Conservation (phyloP, 1,139 yeast genomes). For the Scheffersomyces parashehatae region DNA sequence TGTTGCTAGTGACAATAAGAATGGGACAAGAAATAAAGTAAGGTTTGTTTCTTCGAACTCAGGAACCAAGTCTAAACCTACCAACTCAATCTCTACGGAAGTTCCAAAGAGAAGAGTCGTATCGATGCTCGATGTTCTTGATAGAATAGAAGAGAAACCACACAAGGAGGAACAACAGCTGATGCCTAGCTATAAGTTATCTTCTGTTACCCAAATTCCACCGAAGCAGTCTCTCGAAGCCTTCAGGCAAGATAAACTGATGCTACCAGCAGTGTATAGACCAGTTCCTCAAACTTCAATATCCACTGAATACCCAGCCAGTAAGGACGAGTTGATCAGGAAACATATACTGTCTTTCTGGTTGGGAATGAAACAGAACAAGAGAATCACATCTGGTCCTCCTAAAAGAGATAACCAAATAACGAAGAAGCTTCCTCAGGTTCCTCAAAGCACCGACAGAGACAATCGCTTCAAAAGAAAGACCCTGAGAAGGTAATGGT, state of each 20-base stretch:
- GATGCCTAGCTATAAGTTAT: too few relatives aligned
- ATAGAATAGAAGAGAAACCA: too few relatives aligned
- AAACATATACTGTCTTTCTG: background rate
- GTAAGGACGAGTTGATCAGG: slow-evolving; percentile 1
- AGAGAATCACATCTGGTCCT: background rate
- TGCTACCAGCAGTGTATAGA: too few relatives aligned
- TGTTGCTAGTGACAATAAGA: background rate
- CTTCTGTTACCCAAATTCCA: slow-evolving; percentile 1
- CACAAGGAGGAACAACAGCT: too few relatives aligned
- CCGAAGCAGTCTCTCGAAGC: background rate
- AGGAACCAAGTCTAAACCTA: too few relatives aligned
- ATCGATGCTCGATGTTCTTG: too few relatives aligned
- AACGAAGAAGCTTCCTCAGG: slow-evolving; percentile 2
- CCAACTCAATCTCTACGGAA: too few relatives aligned
- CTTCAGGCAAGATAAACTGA: too few relatives aligned
- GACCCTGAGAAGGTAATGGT: background rate
- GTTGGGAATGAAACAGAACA: background rate
- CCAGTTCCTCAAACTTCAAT: background rate
- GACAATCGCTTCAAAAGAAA: slow-evolving; percentile 2
- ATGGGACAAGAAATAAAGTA: too few relatives aligned
- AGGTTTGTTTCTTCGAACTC: too few relatives aligned
- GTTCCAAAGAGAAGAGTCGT: too few relatives aligned
- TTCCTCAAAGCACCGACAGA: slow-evolving; percentile 1
- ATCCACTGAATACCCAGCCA: slow-evolving; percentile 2
- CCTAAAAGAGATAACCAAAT: background rate